Evolutionary conservation across 169 alveolate species (phyloP).

Genomic region (Plasmodium reichenowi): DNA sequence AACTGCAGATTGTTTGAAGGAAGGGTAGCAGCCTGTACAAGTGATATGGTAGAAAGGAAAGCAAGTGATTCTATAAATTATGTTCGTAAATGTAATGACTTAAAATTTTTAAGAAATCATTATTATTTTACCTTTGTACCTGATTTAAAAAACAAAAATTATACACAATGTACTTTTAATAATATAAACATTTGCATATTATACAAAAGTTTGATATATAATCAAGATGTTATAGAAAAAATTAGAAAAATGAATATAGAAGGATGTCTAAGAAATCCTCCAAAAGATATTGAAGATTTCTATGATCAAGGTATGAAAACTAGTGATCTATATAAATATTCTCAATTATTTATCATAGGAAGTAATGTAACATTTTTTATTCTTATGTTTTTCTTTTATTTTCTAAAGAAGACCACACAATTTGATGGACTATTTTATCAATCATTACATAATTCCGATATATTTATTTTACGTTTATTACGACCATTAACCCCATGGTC

Average conservation of each 20-base stretch:
- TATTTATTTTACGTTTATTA: slow-evolving; percentile 32
- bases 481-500: slow-evolving; percentile 72
- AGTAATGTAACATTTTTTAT: slow-evolving; percentile 56
- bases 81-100: slow-evolving; percentile 52
- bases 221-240: slow-evolving; percentile 5
- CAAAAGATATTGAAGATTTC: slow-evolving; percentile 48
- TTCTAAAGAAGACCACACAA: slow-evolving; percentile 66
- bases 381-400: slow-evolving; percentile 51
- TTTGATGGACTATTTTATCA: slow-evolving; percentile 74
- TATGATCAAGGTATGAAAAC: slow-evolving; percentile 47
- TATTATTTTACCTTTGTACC: slow-evolving; percentile 63
- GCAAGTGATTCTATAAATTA: not conserved
- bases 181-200: slow-evolving; percentile 55
- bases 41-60: not conserved
- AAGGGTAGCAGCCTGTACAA: slow-evolving; percentile 64
- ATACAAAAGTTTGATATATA: slow-evolving; percentile 36
- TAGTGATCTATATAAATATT: slow-evolving; percentile 66
- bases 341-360: slow-evolving; percentile 63
- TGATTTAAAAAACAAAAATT: slow-evolving; percentile 34
- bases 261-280: slow-evolving; percentile 43
- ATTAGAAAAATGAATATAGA: slow-evolving; percentile 14
- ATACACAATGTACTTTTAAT: slow-evolving; percentile 58
- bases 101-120: slow-evolving; percentile 45
- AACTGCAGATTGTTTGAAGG: slow-evolving; percentile 78
- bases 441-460: slow-evolving; percentile 55